Percentiles rank a stretch among this genome's conserved stretches.
These are phyloP conservation scores for Talaromyces pinophilus DNA, from an alignment of 2,329 filamentous ascomycete species.

Conservation along the genomic window DNA sequence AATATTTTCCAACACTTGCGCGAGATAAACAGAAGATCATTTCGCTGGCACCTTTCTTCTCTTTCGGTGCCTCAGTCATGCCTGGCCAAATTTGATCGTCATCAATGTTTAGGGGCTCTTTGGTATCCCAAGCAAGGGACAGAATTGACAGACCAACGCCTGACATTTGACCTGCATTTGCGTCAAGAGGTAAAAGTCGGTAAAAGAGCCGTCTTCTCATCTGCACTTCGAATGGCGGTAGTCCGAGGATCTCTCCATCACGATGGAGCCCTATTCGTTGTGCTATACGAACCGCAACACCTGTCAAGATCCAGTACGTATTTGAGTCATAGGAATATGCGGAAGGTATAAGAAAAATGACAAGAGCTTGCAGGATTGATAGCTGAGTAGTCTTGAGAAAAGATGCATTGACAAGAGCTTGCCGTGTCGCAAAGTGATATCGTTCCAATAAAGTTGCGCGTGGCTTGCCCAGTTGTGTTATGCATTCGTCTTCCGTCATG, in stretches of 20 bases:
- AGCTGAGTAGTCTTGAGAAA: background rate
- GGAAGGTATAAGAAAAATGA: background rate
- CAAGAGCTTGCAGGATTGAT: background rate
- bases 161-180: constrained; percentile 22
- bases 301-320: background rate
- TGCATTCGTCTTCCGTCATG: background rate
- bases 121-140: background rate
- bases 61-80: background rate
- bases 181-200: constrained; percentile 1
- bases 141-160: background rate
- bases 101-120: background rate
- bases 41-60: background rate
- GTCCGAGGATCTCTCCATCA: constrained; percentile 58
- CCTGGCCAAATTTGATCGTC: background rate
- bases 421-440: background rate
- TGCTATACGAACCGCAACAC: background rate
- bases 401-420: background rate
- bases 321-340: background rate
- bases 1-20: background rate
- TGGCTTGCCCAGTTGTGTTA: background rate
- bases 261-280: constrained; percentile 45
- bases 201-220: constrained; percentile 63
- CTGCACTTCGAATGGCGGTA: constrained; percentile 65
- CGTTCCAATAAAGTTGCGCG: background rate
- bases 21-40: background rate